These are phyloP conservation scores for Aspergillus texensis DNA, from an alignment of 2,329 filamentous ascomycete genomes.

Conservation along the genomic window DNA sequence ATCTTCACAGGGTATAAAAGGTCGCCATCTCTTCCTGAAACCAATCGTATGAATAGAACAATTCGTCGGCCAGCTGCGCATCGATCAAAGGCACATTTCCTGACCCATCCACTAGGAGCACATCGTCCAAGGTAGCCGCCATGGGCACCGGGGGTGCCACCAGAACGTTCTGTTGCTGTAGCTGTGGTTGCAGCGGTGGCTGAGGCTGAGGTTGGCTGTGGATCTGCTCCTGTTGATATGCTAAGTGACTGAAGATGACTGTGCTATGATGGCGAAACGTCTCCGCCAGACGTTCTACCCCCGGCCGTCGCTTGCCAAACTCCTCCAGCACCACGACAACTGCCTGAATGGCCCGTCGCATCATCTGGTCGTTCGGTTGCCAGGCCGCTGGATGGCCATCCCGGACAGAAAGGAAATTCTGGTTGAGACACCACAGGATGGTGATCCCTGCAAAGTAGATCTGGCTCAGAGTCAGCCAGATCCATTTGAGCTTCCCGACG, in stretches of 20 bases:
- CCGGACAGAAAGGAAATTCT: slow-evolving; percentile 38
- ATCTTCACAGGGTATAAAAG: slow-evolving; percentile 39
- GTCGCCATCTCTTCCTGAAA: slow-evolving; percentile 44
- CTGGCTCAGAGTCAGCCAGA: slow-evolving; percentile 44
- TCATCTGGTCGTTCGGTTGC: slow-evolving; percentile 40
- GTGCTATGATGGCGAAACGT: slow-evolving; percentile 44
- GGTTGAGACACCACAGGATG: slow-evolving; percentile 44
- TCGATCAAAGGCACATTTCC: slow-evolving; percentile 36
- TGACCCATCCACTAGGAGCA: slow-evolving; percentile 36
- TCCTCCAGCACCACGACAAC: slow-evolving; percentile 41
- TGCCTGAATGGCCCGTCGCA: slow-evolving; percentile 41
- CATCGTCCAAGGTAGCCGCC: slow-evolving; percentile 39
- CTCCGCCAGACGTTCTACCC: slow-evolving; percentile 40
- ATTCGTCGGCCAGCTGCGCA: slow-evolving; percentile 40
- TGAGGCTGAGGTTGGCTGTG: slow-evolving; percentile 19
- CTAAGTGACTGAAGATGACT: slow-evolving; percentile 40
- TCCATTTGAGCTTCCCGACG: slow-evolving; percentile 44
- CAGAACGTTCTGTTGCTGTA: slow-evolving; percentile 16
- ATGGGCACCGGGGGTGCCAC: slow-evolving; percentile 32
- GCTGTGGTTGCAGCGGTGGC: slow-evolving; percentile 12
- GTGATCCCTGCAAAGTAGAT: slow-evolving; percentile 44
- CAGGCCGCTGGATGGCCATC: slow-evolving; percentile 34
- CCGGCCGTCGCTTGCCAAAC: slow-evolving; percentile 41
- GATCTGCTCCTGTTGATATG: slow-evolving; percentile 36
- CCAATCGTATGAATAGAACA: slow-evolving; percentile 43